phyloP scores from a whole-genome alignment of 225 moss, liverwort and hornwort genomes.

The Antitrichia curtipendula region DNA sequence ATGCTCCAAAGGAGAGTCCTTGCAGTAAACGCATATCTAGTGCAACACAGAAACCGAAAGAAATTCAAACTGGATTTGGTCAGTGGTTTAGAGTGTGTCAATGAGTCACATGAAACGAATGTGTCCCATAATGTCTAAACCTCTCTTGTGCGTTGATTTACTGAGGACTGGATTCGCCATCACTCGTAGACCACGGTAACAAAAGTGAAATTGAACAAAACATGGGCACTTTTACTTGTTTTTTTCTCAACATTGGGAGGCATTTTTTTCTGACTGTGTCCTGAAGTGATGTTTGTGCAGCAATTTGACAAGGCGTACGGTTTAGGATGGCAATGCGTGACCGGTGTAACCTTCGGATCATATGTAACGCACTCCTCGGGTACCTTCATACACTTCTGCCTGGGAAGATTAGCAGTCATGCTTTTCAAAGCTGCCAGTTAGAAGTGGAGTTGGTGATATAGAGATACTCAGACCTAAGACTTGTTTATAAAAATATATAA shows the following conservation, averaged over 20 bases:
- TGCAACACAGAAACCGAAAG: not conserved
- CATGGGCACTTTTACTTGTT: not conserved
- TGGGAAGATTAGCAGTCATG: conserved; percentile 56
- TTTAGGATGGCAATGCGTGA: conserved; percentile 65
- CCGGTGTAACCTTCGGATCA: conserved; percentile 53
- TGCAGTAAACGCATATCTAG: not conserved
- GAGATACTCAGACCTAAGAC: not conserved
- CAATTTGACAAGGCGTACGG: conserved; percentile 63
- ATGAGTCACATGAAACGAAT: not conserved
- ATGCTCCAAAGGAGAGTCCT: not conserved
- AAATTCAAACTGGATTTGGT: not conserved
- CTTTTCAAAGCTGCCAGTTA: conserved; percentile 47
- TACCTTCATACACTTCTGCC: conserved; percentile 67
- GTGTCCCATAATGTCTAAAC: not conserved
- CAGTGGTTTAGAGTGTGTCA: not conserved
- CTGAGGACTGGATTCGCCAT: not conserved
- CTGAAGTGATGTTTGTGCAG: conserved; percentile 15
- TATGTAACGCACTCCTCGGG: conserved; percentile 61
- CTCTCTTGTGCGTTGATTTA: not conserved
- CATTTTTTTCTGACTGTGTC: not conserved
- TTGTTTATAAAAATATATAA: not conserved
- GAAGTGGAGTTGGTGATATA: not conserved
- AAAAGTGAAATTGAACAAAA: no score
- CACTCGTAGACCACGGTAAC: not conserved
- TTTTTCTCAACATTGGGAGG: not conserved